Evolutionary conservation across 495 filamentous ascomycete genomes (phyloP).

Genomic region (Annulohypoxylon bovei): DNA sequence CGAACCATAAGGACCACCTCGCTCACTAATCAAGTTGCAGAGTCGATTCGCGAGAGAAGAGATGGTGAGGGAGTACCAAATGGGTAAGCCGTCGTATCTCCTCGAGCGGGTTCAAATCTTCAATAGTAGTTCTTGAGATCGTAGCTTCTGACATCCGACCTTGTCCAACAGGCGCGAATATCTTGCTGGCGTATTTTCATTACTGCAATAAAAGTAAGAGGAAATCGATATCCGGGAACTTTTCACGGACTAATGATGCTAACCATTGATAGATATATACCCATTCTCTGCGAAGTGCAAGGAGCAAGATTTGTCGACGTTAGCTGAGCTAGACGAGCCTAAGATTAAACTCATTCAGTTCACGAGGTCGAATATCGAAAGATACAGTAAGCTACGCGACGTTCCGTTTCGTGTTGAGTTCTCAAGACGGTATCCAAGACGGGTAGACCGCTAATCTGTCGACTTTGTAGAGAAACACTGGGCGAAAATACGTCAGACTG

Average conservation of each 20-base stretch:
- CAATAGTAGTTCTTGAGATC: background rate
- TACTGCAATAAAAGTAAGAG: conserved; percentile 64
- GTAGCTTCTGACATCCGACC: conserved; percentile 28
- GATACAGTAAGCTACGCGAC: conserved; percentile 52
- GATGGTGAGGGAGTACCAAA: conserved; percentile 62
- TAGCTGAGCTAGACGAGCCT: conserved; percentile 56
- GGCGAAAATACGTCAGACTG: conserved; percentile 48
- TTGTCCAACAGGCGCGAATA: conserved; percentile 60
- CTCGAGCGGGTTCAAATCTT: conserved; percentile 4
- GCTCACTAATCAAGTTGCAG: conserved; percentile 47
- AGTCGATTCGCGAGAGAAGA: conserved; percentile 60
- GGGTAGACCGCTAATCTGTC: conserved; percentile 28
- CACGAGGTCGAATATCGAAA: conserved; percentile 49
- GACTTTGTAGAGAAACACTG: conserved; percentile 51
- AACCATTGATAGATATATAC: conserved; percentile 48
- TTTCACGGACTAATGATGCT: conserved; percentile 10
- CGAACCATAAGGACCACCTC: background rate
- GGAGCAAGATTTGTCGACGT: conserved; percentile 56
- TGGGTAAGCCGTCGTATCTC: conserved; percentile 50
- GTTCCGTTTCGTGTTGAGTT: background rate
- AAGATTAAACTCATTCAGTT: conserved; percentile 52
- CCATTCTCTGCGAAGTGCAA: conserved; percentile 61
- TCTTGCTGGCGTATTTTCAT: conserved; percentile 67
- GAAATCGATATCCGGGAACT: conserved; percentile 28
- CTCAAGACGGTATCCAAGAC: background rate